These are phyloP conservation scores for Phytophthora cryptogea DNA, from an alignment of 352 stramenopile species.

Conservation along the genomic window DNA sequence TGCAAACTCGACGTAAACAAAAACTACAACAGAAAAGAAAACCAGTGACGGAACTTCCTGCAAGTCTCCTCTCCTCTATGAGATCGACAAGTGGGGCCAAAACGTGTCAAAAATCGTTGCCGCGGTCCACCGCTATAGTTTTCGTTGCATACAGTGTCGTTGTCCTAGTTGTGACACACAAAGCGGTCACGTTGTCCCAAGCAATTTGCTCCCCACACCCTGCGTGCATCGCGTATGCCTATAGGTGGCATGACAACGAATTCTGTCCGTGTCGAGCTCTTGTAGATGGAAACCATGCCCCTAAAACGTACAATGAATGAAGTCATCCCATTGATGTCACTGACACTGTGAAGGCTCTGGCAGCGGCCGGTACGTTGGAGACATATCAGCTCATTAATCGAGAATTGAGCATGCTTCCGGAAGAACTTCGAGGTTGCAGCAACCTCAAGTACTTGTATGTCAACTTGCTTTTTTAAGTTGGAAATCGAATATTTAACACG, in stretches of 20 bases:
- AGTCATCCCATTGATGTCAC: slow-evolving; percentile 33
- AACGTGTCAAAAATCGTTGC: slow-evolving; percentile 21
- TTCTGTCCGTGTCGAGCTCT: slow-evolving; percentile 43
- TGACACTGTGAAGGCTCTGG: slow-evolving; percentile 23
- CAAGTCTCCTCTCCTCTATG: slow-evolving; percentile 3
- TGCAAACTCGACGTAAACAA: slow-evolving; percentile 13
- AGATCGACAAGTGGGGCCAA: neutral
- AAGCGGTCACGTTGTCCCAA: slow-evolving; percentile 16
- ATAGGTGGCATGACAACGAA: slow-evolving; percentile 20
- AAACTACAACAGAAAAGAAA: neutral
- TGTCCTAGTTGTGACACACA: slow-evolving; percentile 17
- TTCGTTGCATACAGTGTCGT: slow-evolving; percentile 20
- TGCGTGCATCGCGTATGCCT: slow-evolving; percentile 37
- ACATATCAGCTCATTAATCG: slow-evolving; percentile 45
- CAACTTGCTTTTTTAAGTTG: neutral
- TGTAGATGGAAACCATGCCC: slow-evolving; percentile 32
- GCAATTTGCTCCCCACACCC: slow-evolving; percentile 25
- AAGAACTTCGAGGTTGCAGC: slow-evolving; percentile 34
- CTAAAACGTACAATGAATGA: slow-evolving; percentile 45
- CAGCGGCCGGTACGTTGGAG: slow-evolving; percentile 30
- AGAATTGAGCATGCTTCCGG: slow-evolving; percentile 21
- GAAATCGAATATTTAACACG: no score
- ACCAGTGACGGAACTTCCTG: neutral
- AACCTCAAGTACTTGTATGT: slow-evolving; percentile 46
- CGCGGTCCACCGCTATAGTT: slow-evolving; percentile 20